Conservation (phyloP, 768 basidiomycete genomes). For the Tylopilus plumbeoviolaceoides region DNA sequence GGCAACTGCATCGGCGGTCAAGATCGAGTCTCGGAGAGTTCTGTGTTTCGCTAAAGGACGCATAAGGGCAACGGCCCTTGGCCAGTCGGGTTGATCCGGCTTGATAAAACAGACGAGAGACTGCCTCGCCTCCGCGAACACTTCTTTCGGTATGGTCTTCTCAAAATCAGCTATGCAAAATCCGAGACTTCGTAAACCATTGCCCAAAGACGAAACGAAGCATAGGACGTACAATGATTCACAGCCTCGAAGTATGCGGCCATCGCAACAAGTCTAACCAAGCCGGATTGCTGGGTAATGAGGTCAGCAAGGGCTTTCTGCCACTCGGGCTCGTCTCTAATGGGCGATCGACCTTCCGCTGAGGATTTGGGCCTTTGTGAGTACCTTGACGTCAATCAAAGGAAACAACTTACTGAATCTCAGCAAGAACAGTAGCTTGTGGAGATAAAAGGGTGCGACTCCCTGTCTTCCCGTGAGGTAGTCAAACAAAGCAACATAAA, state of each 20-base stretch:
- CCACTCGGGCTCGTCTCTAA: neutral
- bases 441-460: constrained; percentile 3
- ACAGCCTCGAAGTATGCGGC: constrained; percentile 4
- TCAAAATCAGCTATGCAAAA: neutral
- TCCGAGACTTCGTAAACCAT: neutral
- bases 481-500: constrained; percentile 2
- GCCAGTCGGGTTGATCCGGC: constrained; percentile 5
- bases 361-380: neutral
- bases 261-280: constrained; percentile 4
- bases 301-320: constrained; percentile 3
- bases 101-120: constrained; percentile 2
- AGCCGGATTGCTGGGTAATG: neutral
- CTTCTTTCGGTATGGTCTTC: neutral
- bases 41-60: constrained; percentile 3
- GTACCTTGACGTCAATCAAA: neutral
- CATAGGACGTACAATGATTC: neutral
- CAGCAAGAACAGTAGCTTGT: constrained; percentile 5
- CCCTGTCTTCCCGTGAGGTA: constrained; percentile 2
- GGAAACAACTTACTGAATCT: constrained; percentile 1
- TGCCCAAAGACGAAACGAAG: neutral
- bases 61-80: constrained; percentile 4
- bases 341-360: constrained; percentile 5
- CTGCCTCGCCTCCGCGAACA: constrained; percentile 1
- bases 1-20: neutral
- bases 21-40: neutral